Conservation (phyloP, 1,139 yeast genomes). For the Taphrina pruni region DNA sequence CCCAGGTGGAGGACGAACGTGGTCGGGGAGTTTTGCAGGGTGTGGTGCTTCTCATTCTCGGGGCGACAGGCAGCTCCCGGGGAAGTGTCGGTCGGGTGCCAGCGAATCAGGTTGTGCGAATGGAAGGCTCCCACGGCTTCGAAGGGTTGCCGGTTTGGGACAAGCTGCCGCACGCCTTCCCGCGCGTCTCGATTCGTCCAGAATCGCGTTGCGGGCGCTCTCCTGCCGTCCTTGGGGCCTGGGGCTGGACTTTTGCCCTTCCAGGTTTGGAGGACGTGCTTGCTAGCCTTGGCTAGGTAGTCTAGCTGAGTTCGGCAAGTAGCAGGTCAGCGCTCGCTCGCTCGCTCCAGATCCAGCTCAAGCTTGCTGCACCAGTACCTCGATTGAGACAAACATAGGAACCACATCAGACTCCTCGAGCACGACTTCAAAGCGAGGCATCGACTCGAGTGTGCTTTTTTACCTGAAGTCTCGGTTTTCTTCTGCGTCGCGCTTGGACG, state of each 20-base stretch:
- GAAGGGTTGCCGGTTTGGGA: conserved; percentile 6
- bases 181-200: conserved; percentile 19
- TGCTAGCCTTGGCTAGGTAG: neutral
- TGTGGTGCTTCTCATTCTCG: too few relatives aligned
- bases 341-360: too few relatives aligned
- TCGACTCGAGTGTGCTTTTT: neutral
- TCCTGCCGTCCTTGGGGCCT: conserved; percentile 11
- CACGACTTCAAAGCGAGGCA: neutral
- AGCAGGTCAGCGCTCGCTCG: neutral
- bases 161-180: conserved; percentile 22
- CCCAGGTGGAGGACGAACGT: too few relatives aligned
- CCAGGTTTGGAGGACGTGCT: too few relatives aligned
- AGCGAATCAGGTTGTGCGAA: too few relatives aligned
- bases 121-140: too few relatives aligned
- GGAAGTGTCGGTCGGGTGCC: too few relatives aligned
- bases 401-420: neutral
- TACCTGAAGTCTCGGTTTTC: neutral
- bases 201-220: conserved; percentile 18
- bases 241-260: neutral
- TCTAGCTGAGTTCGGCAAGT: neutral
- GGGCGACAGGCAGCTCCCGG: too few relatives aligned
- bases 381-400: too few relatives aligned
- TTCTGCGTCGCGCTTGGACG: neutral
- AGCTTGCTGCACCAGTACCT: too few relatives aligned
- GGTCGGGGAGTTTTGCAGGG: too few relatives aligned